Base-by-base conservation (phyloP, 108 stramenopile genomes). In the Tribonema minus region DNA sequence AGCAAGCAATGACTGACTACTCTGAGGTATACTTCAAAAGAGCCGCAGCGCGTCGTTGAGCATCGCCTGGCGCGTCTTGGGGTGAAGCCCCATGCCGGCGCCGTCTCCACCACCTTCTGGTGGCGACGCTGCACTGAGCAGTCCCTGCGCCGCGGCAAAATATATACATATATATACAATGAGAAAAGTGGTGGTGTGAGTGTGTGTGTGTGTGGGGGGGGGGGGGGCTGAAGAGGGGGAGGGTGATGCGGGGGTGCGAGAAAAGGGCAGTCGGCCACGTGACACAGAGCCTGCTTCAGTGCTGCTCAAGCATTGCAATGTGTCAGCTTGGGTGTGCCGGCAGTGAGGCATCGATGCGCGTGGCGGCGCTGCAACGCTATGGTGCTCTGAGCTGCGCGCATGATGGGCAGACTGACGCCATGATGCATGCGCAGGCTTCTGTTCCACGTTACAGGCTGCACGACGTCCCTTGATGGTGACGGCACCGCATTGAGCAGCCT, bases 81-180 rank as follows among this genome's bases (percentile, higher is more conserved):
- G 84, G 5, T 86, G 65, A 68, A 98, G 85, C 37, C 87, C 91
- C 64, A 81, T 86, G 94, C 92, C 20, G 97, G 97, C 3, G 95
- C 95, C 34, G 89, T 89, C 82, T 98, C 97, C 74, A 98, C 85
- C 7, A 96, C 93, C 87, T 98, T 98, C 86, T 98, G 97, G 86
- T 98, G 97, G 29, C 95, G 92, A 27, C 97, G 91, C 82, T 98
- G 97, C n/a, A 98, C 95, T 60, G 87, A 88, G 82, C 97, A 98
- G 82, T 98, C 97, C 20, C 46, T 54, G 46, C 20, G 9, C 9
- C 46, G 20, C 46, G 46, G 9, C 46, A 20, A 15, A 54, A 20
- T 54, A 20, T 54, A 54, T 54, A 54, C 46, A 54, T 20, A 54
- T 20, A 54, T 54, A 20, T 15, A 20, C 46, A 54, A 54, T 54